Evolutionary conservation across 805 yeast species (phyloP).

Genomic region (Hagleromyces aurorensis): DNA sequence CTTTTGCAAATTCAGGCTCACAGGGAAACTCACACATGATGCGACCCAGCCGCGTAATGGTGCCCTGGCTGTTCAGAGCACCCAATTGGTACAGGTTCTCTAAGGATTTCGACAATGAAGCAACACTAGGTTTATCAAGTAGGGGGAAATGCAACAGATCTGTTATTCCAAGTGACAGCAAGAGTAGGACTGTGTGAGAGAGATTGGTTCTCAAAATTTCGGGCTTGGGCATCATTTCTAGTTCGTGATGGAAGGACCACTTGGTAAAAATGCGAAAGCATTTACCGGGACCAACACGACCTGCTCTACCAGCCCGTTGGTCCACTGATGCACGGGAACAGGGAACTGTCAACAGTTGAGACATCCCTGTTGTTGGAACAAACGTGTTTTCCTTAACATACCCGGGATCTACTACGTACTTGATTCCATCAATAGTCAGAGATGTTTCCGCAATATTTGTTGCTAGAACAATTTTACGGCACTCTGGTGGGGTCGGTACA

Average conservation of each 20-base stretch:
- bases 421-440: slow-evolving; percentile 91
- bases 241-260: slow-evolving; percentile 56
- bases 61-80: slow-evolving; percentile 75
- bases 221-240: slow-evolving; percentile 76
- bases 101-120: slow-evolving; percentile 63
- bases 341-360: slow-evolving; percentile 74
- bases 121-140: slow-evolving; percentile 80
- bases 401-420: slow-evolving; percentile 90
- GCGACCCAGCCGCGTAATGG: slow-evolving; percentile 67
- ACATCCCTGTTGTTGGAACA: slow-evolving; percentile 84
- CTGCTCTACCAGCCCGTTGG: slow-evolving; percentile 97
- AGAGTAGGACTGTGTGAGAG: slow-evolving; percentile 62
- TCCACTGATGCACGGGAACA: slow-evolving; percentile 94
- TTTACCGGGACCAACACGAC: slow-evolving; percentile 94
- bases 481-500: slow-evolving; percentile 72
- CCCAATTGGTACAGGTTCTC: slow-evolving; percentile 81
- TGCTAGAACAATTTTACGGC: slow-evolving; percentile 84
- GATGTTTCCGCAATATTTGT: slow-evolving; percentile 98
- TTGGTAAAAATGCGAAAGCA: slow-evolving; percentile 87
- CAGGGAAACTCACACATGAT: slow-evolving; percentile 89
- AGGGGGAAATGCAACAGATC: slow-evolving; percentile 81
- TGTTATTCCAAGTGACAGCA: slow-evolving; percentile 77
- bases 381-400: slow-evolving; percentile 87
- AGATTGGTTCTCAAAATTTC: slow-evolving; percentile 86
- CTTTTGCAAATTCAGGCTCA: slow-evolving; percentile 83